Conservation (phyloP, 306 rosid species). For the Pterocarpus macrocarpus region DNA sequence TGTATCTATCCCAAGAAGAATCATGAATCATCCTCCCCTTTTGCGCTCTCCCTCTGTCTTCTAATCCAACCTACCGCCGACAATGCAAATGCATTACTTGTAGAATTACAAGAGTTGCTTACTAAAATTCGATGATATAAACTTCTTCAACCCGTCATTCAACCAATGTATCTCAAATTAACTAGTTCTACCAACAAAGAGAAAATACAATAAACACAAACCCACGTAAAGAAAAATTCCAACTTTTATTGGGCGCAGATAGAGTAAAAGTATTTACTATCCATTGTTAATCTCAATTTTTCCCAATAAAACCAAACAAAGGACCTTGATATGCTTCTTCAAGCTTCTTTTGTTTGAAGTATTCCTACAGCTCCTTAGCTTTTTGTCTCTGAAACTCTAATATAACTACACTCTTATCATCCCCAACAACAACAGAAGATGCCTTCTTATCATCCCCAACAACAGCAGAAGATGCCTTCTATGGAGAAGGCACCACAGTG, state of each 20-base stretch:
- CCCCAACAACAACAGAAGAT: constrained; percentile 46
- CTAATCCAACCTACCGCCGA: no score
- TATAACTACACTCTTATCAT: constrained; percentile 64
- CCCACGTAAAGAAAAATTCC: constrained; percentile 32
- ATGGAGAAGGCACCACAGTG: background rate
- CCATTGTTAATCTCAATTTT: constrained; percentile 89
- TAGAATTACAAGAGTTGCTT: background rate
- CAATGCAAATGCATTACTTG: background rate
- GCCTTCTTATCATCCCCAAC: constrained; percentile 51
- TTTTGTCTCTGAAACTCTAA: constrained; percentile 93
- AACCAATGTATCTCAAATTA: constrained; percentile 32
- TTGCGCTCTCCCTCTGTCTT: no score
- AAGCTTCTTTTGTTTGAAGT: constrained; percentile 90
- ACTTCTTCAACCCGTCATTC: background rate
- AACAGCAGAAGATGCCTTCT: constrained; percentile 19
- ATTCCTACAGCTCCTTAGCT: constrained; percentile 96
- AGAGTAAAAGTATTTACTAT: constrained; percentile 56
- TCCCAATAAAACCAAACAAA: constrained; percentile 83
- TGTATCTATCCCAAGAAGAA: no score
- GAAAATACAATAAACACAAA: constrained; percentile 1
- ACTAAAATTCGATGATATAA: background rate
- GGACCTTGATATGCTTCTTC: constrained; percentile 85
- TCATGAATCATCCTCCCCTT: no score
- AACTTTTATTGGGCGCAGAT: constrained; percentile 5
- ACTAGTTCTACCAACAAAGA: constrained; percentile 6